A percentile compares a stretch with the other conserved stretches of the same genome.
These are phyloP conservation scores for Hypoxylon fuscum DNA, from an alignment of 495 filamentous ascomycete genomes.

Conservation along the genomic window DNA sequence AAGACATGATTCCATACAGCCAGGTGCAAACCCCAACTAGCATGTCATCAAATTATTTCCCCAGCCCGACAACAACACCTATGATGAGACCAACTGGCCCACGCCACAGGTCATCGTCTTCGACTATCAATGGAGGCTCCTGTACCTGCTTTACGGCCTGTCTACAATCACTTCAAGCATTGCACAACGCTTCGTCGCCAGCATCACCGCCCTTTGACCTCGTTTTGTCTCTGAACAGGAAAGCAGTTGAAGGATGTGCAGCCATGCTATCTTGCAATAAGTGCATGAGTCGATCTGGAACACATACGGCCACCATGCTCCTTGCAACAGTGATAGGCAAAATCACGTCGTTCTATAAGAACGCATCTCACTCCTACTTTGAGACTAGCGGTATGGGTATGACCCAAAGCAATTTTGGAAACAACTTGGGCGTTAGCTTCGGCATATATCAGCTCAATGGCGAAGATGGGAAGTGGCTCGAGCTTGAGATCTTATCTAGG, in stretches of 20 bases:
- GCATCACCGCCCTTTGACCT: slow-evolving; percentile 53
- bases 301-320: slow-evolving; percentile 57
- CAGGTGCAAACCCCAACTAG: slow-evolving; percentile 46
- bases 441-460: slow-evolving; percentile 55
- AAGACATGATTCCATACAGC: slow-evolving; percentile 43
- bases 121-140: slow-evolving; percentile 38
- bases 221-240: slow-evolving; percentile 54
- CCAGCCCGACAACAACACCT: slow-evolving; percentile 49
- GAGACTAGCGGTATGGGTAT: slow-evolving; percentile 38
- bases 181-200: slow-evolving; percentile 56
- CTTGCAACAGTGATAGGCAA: slow-evolving; percentile 58
- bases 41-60: slow-evolving; percentile 47
- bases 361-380: slow-evolving; percentile 51
- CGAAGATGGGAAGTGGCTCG: slow-evolving; percentile 54
- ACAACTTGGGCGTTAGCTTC: slow-evolving; percentile 47
- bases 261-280: slow-evolving; percentile 54
- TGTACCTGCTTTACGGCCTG: slow-evolving; percentile 60
- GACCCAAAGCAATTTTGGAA: slow-evolving; percentile 34
- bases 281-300: slow-evolving; percentile 53
- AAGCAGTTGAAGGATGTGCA: slow-evolving; percentile 58
- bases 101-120: slow-evolving; percentile 45
- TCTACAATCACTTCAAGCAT: slow-evolving; percentile 54
- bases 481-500: slow-evolving; percentile 56
- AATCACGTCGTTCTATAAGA: slow-evolving; percentile 57
- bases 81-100: slow-evolving; percentile 41